These are phyloP conservation scores for Canavalia ensiformis DNA, from an alignment of 306 rosid genomes.

Conservation along the genomic window DNA sequence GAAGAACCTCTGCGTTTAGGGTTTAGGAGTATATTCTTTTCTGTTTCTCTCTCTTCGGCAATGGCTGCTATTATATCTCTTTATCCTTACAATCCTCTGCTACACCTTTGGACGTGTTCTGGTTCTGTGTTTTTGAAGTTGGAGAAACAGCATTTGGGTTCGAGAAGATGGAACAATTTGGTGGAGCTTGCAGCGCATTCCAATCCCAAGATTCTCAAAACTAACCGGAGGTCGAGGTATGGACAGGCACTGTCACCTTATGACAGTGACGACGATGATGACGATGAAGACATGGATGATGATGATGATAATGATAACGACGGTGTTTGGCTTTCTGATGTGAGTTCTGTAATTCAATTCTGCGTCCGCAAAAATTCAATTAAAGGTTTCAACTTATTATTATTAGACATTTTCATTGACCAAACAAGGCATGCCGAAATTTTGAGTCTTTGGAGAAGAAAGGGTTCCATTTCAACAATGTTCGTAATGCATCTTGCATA, in stretches of 20 bases:
- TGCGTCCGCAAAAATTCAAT: not conserved
- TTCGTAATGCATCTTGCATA: not conserved
- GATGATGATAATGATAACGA: slow-evolving; percentile 51
- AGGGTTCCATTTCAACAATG: not conserved
- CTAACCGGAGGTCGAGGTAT: slow-evolving; percentile 67
- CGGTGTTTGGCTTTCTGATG: slow-evolving; percentile 65
- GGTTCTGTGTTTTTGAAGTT: slow-evolving; percentile 37
- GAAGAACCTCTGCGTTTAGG: slow-evolving; percentile 58
- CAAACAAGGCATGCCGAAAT: not conserved
- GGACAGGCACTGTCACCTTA: slow-evolving; percentile 65
- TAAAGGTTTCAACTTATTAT: slow-evolving; percentile 13
- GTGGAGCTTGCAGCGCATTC: slow-evolving; percentile 78
- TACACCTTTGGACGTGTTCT: slow-evolving; percentile 29
- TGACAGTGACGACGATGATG: slow-evolving; percentile 63
- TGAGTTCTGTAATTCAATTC: slow-evolving; percentile 48
- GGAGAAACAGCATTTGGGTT: slow-evolving; percentile 21
- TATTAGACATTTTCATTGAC: not conserved
- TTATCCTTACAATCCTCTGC: slow-evolving; percentile 52
- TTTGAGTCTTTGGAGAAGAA: not conserved
- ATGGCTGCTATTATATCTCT: slow-evolving; percentile 63
- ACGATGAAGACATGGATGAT: slow-evolving; percentile 43
- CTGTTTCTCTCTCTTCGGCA: slow-evolving; percentile 11
- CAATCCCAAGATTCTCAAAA: slow-evolving; percentile 75
- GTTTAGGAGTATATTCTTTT: slow-evolving; percentile 81
- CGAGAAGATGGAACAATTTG: slow-evolving; percentile 39